Conservation (phyloP, 345 rosid species). For the Eucalyptus tenuipes region DNA sequence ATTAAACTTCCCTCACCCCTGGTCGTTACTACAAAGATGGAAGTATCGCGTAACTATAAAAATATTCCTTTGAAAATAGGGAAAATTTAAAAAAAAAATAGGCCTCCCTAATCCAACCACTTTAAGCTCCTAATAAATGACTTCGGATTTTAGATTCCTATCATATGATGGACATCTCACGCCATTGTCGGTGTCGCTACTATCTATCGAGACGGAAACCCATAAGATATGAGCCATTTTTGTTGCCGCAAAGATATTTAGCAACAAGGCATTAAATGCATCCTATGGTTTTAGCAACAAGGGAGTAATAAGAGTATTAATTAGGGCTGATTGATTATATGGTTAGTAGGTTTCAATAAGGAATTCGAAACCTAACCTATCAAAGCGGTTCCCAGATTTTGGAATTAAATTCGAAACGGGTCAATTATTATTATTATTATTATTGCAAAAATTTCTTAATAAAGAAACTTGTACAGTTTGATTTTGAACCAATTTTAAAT, state of each 20-base stretch:
- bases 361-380: accelerated
- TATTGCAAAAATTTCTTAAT: no score
- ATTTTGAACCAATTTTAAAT: neutral
- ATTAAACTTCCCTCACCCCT: neutral
- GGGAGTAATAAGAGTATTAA: neutral
- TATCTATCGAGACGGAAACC: neutral
- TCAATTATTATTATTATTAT: no score
- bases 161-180: neutral
- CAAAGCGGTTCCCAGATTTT: neutral
- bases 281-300: neutral
- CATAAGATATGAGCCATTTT: neutral
- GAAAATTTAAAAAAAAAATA: neutral
- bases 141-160: neutral
- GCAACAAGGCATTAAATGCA: neutral
- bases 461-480: neutral
- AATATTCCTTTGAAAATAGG: neutral
- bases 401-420: neutral
- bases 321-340: neutral
- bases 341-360: neutral
- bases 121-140: neutral
- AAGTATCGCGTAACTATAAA: neutral
- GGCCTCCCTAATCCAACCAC: neutral
- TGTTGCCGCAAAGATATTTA: neutral
- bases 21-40: neutral
- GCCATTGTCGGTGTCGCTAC: neutral